phyloP scores from a whole-genome alignment of 345 rosid species.

The Carallia pectinifolia region DNA sequence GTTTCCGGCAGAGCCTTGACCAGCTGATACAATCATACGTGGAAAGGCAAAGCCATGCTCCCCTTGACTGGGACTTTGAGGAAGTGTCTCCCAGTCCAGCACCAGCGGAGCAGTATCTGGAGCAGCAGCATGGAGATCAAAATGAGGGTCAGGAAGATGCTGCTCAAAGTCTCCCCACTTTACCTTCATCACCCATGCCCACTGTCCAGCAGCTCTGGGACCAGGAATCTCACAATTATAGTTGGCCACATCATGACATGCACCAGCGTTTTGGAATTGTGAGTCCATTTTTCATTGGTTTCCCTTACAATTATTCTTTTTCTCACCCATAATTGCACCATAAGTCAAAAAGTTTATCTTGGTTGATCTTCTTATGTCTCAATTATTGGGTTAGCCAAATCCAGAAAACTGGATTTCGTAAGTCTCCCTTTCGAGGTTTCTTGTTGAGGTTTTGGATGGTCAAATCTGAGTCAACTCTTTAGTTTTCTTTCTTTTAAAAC shows the following conservation, averaged over 20 bases:
- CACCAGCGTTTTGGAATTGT: constrained; percentile 78
- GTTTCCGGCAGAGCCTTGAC: constrained; percentile 85
- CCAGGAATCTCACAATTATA: constrained; percentile 43
- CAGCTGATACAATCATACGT: constrained; percentile 79
- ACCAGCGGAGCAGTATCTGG: constrained; percentile 48
- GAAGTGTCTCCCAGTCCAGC: constrained; percentile 50
- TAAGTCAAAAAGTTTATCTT: no score
- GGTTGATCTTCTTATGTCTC: no score
- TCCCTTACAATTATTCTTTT: constrained; percentile 12
- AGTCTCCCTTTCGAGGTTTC: no score
- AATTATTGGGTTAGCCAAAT: no score
- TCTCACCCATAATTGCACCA: no score
- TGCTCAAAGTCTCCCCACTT: constrained; percentile 42
- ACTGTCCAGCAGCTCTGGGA: constrained; percentile 68
- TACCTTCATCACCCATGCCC: constrained; percentile 47
- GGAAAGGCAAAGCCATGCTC: constrained; percentile 72
- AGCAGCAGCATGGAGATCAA: constrained; percentile 51
- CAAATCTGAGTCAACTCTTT: no score
- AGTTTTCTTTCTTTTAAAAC: no score
- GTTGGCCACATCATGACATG: constrained; percentile 64
- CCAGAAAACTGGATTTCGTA: no score
- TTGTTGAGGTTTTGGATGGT: no score
- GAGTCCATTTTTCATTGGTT: constrained; percentile 22
- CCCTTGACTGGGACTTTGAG: constrained; percentile 65
- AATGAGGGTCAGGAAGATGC: constrained; percentile 44